A percentile compares a stretch with the other conserved stretches of the same genome.
Evolutionary conservation across 176 grass and related monocot species (phyloP).

Genomic region (Zizania latifolia): DNA sequence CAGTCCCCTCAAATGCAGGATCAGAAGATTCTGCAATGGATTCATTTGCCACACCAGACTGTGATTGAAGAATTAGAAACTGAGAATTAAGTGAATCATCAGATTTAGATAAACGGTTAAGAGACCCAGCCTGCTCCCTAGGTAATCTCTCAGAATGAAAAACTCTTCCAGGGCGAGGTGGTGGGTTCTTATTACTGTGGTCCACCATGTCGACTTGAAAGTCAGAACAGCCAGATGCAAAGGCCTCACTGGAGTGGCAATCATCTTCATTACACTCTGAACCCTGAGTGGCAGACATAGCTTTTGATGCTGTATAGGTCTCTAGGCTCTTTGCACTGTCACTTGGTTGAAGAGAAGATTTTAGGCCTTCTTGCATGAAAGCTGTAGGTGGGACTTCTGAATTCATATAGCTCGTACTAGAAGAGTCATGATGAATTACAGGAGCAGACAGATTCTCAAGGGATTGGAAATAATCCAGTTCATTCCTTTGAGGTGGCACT

Average conservation of each 20-base stretch:
- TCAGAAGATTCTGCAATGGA: conserved; percentile 49
- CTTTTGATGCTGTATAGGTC: conserved; percentile 24
- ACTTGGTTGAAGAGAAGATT: conserved; percentile 48
- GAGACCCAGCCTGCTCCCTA: conserved; percentile 55
- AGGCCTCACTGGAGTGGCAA: conserved; percentile 47
- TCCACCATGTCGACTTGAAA: conserved; percentile 59
- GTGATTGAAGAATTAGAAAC: conserved; percentile 62
- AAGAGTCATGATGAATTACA: conserved; percentile 22
- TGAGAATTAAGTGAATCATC: conserved; percentile 77
- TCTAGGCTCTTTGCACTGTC: conserved; percentile 54
- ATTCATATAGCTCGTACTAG: conserved; percentile 42
- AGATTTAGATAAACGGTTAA: conserved; percentile 80
- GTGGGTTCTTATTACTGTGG: conserved; percentile 38
- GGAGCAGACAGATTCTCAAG: conserved; percentile 40
- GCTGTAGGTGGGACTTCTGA: conserved; percentile 23
- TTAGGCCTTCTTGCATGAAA: conserved; percentile 46
- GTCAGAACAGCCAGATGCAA: conserved; percentile 70
- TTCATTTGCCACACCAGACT: conserved; percentile 47
- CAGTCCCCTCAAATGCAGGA: conserved; percentile 39
- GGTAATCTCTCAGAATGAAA: conserved; percentile 85
- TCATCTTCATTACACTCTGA: conserved; percentile 76
- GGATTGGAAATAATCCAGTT: conserved; percentile 47
- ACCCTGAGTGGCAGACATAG: conserved; percentile 37
- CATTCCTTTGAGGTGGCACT: conserved; percentile 28
- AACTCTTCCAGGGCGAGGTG: conserved; percentile 43